A percentile compares a stretch with the other conserved stretches of the same genome.
These are phyloP conservation scores for Baorangia bicolor DNA, from an alignment of 768 basidiomycete genomes.

Conservation along the genomic window DNA sequence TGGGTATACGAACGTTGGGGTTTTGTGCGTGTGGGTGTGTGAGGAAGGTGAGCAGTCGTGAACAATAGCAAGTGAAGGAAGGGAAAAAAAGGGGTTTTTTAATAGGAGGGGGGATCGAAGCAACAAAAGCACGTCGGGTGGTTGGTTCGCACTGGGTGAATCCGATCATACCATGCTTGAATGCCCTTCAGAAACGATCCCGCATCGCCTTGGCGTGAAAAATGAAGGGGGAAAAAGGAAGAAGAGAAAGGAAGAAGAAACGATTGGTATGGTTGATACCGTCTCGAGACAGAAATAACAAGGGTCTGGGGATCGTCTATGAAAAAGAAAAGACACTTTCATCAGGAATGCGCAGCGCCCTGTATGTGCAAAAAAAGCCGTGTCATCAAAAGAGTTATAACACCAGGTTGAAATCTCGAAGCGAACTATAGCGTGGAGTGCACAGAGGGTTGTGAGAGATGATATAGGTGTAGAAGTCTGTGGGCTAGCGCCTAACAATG, in stretches of 20 bases:
- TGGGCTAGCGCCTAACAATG: conserved; percentile 31
- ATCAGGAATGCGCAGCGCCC: conserved; percentile 34
- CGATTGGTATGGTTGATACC: conserved; percentile 22
- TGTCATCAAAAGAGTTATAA: conserved; percentile 22
- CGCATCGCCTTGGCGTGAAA: conserved; percentile 9
- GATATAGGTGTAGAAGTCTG: conserved; percentile 27
- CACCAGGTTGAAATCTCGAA: conserved; percentile 24
- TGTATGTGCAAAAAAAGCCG: conserved; percentile 21
- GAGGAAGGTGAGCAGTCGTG: not conserved
- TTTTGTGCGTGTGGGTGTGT: not conserved
- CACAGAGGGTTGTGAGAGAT: conserved; percentile 14
- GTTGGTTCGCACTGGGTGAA: conserved; percentile 3
- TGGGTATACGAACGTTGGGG: conserved; percentile 31
- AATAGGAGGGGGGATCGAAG: not conserved
- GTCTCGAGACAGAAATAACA: conserved; percentile 7
- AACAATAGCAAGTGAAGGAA: conserved; percentile 5
- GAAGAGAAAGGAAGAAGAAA: not conserved
- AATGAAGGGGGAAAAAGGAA: not conserved
- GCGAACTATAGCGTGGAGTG: conserved; percentile 20
- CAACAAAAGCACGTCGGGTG: not conserved
- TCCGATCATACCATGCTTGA: conserved; percentile 10
- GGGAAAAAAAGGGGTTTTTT: conserved; percentile 12
- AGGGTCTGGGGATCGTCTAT: not conserved
- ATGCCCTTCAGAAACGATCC: conserved; percentile 11
- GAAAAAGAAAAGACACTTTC: conserved; percentile 16